Evolutionary conservation across 2,329 filamentous ascomycete species (phyloP), one percentile per base, ranked within the genome.

Genomic region (Dactylellina parvicollis): DNA sequence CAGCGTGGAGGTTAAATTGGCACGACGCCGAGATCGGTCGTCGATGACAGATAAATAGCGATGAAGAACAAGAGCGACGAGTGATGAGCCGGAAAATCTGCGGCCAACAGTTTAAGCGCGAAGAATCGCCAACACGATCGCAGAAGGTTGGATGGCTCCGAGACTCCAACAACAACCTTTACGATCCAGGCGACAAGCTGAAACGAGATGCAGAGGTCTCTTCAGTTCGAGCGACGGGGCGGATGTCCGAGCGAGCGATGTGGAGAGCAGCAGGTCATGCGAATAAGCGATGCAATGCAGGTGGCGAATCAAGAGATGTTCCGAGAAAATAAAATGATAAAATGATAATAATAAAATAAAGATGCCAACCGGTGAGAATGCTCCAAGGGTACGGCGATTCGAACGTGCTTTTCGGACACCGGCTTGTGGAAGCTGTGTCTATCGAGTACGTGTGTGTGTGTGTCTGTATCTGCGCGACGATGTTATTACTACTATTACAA

Each of bases 401-500:
- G 24, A 57, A 24, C 14, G 10, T 4, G 34, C n/a, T n/a, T n/a
- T 32, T 46, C 46, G 32, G 36, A 28, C 46, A 28, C 47, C 34
- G 47, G 59, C 46, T 42, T 62, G 54, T 59, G 54, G 54, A 28
- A 49, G 40, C 55, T 49, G n/a, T 47, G 30, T 49, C 26, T 38
- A 26, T 46, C 10, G 26, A 34, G 34, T 12, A 5, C 30, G 32
- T 16, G 22, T n/a, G 16, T 42, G 34, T 56, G 28, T 40, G 18
- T 16, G 24, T 32, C 22, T 54, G 34, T 44, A 57, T 59, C 62
- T 67, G 62, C 61, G 50, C 52, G 54, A 57, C 44, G 52, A 40
- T 55, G 59, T 56, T 60, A 70, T 61, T 70, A 65, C 40, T 64
- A 55, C 47, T 57, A 62, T 59, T 64, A 64, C 52, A 52, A 57